Evolutionary conservation across 768 basidiomycete genomes (phyloP).

Genomic region (Porphyrellus cyaneotinctus): DNA sequence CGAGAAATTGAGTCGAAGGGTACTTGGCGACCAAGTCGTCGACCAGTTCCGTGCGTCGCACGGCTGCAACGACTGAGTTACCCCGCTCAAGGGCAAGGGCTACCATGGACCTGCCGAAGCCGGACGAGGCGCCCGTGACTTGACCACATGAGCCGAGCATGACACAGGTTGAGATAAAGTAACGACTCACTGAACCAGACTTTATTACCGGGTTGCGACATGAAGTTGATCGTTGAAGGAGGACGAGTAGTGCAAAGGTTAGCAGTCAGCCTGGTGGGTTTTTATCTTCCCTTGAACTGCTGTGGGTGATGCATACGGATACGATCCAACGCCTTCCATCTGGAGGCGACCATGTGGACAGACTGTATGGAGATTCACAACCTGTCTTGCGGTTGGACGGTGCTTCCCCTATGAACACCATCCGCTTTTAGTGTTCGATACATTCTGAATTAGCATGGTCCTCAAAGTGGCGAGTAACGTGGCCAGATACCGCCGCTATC

Average conservation of each 20-base stretch:
- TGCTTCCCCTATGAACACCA: no score
- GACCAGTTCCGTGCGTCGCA: not conserved
- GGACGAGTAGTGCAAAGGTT: not conserved
- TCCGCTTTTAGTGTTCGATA: no score
- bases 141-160: not conserved
- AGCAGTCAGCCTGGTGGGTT: not conserved
- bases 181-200: not conserved
- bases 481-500: no score
- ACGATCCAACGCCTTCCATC: no score
- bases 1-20: not conserved
- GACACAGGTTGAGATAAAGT: not conserved
- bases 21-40: not conserved
- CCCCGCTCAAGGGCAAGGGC: not conserved
- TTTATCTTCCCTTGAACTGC: not conserved
- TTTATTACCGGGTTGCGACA: not conserved
- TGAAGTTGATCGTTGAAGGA: not conserved
- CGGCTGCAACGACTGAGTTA: not conserved
- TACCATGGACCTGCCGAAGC: not conserved
- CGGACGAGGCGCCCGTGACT: not conserved
- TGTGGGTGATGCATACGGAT: no score
- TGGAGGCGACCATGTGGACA: no score
- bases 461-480: no score
- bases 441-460: no score
- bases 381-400: no score
- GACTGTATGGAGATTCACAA: no score